phyloP scores from a whole-genome alignment of 805 yeast genomes.

The Kuraishia hungarica region DNA sequence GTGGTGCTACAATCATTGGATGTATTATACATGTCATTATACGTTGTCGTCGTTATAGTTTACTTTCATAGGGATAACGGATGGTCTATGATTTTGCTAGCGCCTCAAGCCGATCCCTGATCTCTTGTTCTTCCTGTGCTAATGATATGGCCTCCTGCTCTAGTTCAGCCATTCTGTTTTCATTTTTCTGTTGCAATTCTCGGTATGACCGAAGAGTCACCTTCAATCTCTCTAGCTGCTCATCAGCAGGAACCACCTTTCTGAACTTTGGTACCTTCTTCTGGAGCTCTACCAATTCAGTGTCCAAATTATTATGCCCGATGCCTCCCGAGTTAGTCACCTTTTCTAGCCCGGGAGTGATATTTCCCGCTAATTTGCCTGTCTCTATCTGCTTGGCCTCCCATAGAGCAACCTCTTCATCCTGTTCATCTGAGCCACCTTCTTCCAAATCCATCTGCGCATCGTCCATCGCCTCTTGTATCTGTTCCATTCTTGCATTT shows the following conservation, averaged over 20 bases:
- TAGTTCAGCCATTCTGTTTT: not conserved
- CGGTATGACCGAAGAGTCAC: not conserved
- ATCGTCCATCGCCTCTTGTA: constrained; percentile 25
- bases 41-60: not conserved
- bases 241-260: not conserved
- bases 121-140: not conserved
- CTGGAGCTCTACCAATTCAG: not conserved
- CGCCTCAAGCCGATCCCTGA: not conserved
- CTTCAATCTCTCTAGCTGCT: not conserved
- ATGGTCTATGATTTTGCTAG: not conserved
- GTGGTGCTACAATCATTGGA: not conserved
- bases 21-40: not conserved
- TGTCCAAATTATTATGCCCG: not conserved
- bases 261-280: not conserved
- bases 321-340: not conserved
- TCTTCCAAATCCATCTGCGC: constrained; percentile 14
- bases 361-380: not conserved
- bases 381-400: not conserved
- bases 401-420: not conserved
- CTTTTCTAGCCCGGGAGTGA: not conserved
- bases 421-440: constrained; percentile 6
- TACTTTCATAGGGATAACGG: not conserved
- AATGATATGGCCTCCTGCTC: not conserved
- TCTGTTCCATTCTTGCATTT: constrained; percentile 18
- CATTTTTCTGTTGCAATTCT: not conserved